Base-by-base conservation (phyloP, 768 basidiomycete genomes). In the Amanita pseudoporphyria region DNA sequence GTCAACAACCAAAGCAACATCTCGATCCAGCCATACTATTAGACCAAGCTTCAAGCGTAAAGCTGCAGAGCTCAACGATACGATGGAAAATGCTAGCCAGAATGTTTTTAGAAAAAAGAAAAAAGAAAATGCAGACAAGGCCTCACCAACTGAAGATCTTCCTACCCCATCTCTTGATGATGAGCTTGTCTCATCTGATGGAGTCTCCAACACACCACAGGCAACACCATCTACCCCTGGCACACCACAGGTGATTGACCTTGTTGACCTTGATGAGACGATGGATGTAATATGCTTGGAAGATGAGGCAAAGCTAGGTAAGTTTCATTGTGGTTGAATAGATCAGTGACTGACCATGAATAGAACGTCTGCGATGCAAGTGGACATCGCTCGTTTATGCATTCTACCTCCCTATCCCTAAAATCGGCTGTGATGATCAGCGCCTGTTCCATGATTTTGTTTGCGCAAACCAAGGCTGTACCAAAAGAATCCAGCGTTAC, bases 351-450 rank as follows among this genome's bases (percentile, higher is more conserved):
- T 40, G 44, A 35, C 52, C 50, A 10, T 47, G 18, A 16, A 43
- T 50, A 38, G 52, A 52, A 28, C 53, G 35, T 14, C 41, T 55
- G 46, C 35, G 26, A 40, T 41, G 42, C 31, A 24, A 35, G 9
- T 53, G 52, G 52, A 49, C 41, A 32, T 49, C 42, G 5, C 48
- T 22, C 2, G 21, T 53, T 30, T 53, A 53, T 36, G 47, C 47
- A 1, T 53, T 53, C 52, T 53, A 53, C 22, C 33, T 28, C 9
- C 52, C 48, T 14, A 45, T 49, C n/a, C 48, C 48, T 3, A n/a
- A 39, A 9, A 44, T 45, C 31, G 18, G 16, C 1, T 45, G 35
- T 14, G 16, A 28, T 28, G 28, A 39, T 38, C 19, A 31, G 38
- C 30, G 22, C 24, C 28, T 24, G 38, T 38, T 35, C 18, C 49